phyloP scores from a whole-genome alignment of 495 filamentous ascomycete species.

The Parachaetomium inaequale region DNA sequence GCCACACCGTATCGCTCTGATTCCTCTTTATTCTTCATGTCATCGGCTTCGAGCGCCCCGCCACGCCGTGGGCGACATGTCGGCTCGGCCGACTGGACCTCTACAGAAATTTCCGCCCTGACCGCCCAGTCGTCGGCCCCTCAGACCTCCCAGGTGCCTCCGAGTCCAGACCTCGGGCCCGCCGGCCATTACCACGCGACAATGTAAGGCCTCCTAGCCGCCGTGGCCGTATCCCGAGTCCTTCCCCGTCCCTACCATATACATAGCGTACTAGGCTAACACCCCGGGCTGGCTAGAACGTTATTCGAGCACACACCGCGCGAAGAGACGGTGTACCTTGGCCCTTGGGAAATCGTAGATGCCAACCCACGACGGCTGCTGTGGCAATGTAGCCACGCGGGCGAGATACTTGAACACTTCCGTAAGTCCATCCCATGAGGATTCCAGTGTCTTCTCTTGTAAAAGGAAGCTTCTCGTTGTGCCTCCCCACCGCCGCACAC shows the following conservation, averaged over 20 bases:
- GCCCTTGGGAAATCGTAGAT: slow-evolving; percentile 36
- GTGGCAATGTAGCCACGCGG: slow-evolving; percentile 37
- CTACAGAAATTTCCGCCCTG: slow-evolving; percentile 32
- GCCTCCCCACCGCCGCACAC: no score
- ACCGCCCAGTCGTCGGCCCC: slow-evolving; percentile 33
- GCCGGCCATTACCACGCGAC: slow-evolving; percentile 38
- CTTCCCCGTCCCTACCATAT: slow-evolving; percentile 14
- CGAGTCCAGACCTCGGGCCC: slow-evolving; percentile 37
- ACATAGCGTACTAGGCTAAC: slow-evolving; percentile 16
- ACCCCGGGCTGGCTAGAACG: slow-evolving; percentile 26
- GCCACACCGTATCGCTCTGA: slow-evolving; percentile 31
- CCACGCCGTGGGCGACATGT: slow-evolving; percentile 26
- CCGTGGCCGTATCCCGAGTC: slow-evolving; percentile 6
- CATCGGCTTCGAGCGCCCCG: slow-evolving; percentile 30
- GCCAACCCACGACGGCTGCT: slow-evolving; percentile 29
- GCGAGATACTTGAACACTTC: slow-evolving; percentile 38
- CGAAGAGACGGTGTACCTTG: slow-evolving; percentile 37
- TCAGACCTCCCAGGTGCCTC: slow-evolving; percentile 32
- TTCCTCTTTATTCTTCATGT: slow-evolving; percentile 38
- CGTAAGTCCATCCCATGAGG: slow-evolving; percentile 31
- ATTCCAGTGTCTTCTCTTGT: no score
- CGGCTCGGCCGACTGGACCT: slow-evolving; percentile 31
- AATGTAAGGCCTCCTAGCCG: slow-evolving; percentile 30
- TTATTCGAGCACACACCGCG: slow-evolving; percentile 31
- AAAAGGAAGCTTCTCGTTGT: no score